phyloP scores from a whole-genome alignment of 257 asterid species.

The Lycium ferocissimum region DNA sequence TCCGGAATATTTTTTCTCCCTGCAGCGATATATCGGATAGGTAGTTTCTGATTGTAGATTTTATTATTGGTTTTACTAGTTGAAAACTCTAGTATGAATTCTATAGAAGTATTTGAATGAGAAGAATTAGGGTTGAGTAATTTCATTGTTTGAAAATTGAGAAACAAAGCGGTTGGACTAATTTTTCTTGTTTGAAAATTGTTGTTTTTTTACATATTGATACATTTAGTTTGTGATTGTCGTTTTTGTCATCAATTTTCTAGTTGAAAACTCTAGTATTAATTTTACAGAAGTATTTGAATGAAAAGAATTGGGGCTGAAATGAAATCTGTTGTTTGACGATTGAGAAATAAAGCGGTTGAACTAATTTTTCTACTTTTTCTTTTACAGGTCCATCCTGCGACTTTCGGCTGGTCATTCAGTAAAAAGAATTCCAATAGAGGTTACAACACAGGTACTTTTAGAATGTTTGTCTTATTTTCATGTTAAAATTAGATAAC shows the following conservation, averaged over 20 bases:
- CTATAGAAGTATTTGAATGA: slow-evolving; percentile 3
- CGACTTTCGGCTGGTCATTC: slow-evolving; percentile 21
- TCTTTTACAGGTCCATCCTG: slow-evolving; percentile 21
- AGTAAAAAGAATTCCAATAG: slow-evolving; percentile 22
- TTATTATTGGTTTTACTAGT: not conserved
- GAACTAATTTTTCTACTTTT: not conserved
- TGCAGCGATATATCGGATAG: not conserved
- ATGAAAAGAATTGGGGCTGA: slow-evolving; percentile 25
- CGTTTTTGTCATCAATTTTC: not conserved
- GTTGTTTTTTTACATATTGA: not conserved
- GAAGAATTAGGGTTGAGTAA: slow-evolving; percentile 7
- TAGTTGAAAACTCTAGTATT: not conserved
- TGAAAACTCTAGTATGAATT: not conserved
- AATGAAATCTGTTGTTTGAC: not conserved
- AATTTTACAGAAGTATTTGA: not conserved
- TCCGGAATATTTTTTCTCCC: too few relatives aligned
- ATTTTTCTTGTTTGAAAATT: not conserved
- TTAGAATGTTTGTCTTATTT: not conserved
- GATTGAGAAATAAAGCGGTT: not conserved
- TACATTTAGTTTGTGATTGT: not conserved
- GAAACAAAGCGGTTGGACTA: not conserved
- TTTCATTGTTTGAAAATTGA: not conserved
- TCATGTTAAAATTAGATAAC: not conserved
- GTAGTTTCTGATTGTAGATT: not conserved
- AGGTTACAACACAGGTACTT: slow-evolving; percentile 14